Conservation (phyloP, 139 green algal species). For the Marvania coccoides region DNA sequence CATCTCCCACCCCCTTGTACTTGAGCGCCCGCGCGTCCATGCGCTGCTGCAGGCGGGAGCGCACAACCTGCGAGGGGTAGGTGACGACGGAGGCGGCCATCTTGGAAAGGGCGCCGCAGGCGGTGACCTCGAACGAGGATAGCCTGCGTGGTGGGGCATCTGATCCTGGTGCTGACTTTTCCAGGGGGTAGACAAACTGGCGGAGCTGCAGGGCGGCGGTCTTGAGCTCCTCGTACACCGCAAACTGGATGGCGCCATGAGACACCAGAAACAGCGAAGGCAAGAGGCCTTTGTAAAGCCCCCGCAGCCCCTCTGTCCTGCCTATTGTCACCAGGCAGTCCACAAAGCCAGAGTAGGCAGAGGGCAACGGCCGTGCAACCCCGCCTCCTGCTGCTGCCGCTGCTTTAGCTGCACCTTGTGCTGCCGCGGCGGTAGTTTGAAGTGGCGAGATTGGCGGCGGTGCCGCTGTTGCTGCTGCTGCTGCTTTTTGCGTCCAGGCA, state of each 20-base stretch:
- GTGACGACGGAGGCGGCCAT: constrained; percentile 74
- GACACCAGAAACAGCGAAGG: constrained; percentile 82
- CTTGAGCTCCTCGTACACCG: constrained; percentile 94
- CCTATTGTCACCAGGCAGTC: constrained; percentile 65
- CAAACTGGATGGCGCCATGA: constrained; percentile 93
- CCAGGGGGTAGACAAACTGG: background rate
- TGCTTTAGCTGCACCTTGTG: background rate
- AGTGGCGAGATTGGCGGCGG: background rate
- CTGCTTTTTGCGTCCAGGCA: background rate
- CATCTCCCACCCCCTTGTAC: constrained; percentile 48
- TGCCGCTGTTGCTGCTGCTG: background rate
- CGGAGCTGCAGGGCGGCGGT: constrained; percentile 14
- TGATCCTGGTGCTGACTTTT: background rate
- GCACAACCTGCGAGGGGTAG: constrained; percentile 81
- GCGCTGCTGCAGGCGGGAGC: constrained; percentile 82
- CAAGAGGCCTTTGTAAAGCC: constrained; percentile 82
- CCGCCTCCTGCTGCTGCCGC: background rate
- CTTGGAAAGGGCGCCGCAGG: constrained; percentile 76
- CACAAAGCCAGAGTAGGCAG: constrained; percentile 55
- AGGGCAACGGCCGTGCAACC: background rate
- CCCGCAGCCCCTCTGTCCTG: constrained; percentile 64
- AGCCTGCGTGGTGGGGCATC: constrained; percentile 11
- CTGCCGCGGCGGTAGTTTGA: background rate
- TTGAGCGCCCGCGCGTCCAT: constrained; percentile 42
- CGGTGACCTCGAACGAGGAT: constrained; percentile 36